phyloP scores from a whole-genome alignment of 1,139 yeast species.

The Candida sanyaensis region DNA sequence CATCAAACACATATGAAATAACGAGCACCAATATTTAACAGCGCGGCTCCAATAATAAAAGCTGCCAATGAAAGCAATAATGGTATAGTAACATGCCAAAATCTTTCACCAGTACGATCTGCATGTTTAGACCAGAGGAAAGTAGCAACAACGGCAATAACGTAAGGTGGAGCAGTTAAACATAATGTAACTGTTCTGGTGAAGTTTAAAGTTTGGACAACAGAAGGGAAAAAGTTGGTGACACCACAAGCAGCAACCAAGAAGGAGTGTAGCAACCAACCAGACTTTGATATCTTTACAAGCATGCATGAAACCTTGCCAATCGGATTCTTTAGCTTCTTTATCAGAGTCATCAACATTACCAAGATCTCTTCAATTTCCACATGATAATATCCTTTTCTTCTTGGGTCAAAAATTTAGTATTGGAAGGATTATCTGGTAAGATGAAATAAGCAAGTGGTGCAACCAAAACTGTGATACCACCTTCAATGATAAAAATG shows the following conservation, averaged over 20 bases:
- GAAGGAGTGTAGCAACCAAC: conserved; percentile 49
- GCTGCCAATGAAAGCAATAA: conserved; percentile 45
- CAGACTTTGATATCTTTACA: conserved; percentile 47
- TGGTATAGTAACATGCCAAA: conserved; percentile 52
- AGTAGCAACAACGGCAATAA: conserved; percentile 55
- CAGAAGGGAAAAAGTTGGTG: conserved; percentile 63
- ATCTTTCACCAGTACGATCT: conserved; percentile 58
- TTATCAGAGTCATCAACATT: conserved; percentile 37
- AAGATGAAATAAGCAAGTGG: conserved; percentile 61
- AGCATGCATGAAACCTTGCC: conserved; percentile 41
- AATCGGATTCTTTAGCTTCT: conserved; percentile 33
- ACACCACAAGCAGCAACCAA: conserved; percentile 61
- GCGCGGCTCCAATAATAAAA: conserved; percentile 56
- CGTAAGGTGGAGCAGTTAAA: conserved; percentile 63
- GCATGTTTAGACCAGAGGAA: conserved; percentile 59
- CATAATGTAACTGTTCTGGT: conserved; percentile 50
- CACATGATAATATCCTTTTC: conserved; percentile 52
- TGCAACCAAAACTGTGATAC: conserved; percentile 61
- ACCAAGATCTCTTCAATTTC: conserved; percentile 44
- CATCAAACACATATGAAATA: conserved; percentile 63
- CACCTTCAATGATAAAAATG: conserved; percentile 74
- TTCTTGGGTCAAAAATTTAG: conserved; percentile 50
- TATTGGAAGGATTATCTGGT: conserved; percentile 67
- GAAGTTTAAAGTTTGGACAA: conserved; percentile 56
- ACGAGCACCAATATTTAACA: conserved; percentile 58